Evolutionary conservation across 164 flowering plant species (phyloP), one percentile per base, ranked within the genome.

Genomic region (Brasenia schreberi): DNA sequence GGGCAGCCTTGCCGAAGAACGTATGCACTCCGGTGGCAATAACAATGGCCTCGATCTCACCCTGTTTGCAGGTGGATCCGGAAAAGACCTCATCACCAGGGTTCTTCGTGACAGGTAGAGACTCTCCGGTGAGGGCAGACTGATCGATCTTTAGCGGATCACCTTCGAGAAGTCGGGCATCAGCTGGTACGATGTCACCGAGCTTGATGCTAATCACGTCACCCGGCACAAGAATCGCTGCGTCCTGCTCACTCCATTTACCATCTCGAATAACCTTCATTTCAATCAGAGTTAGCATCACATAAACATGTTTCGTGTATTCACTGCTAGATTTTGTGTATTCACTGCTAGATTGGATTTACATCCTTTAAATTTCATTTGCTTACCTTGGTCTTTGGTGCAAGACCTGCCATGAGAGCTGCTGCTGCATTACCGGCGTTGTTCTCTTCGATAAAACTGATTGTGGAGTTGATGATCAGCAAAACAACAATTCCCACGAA

Each of bases 1-100:
- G 93, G 49, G 97, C 97, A 18, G 97, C 97, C 80, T 88, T 91
- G 58, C 96, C 97, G 64, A 91, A 88, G 82, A 90, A 88, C 76
- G 96, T 87, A 72, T 83, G 88, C 72, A 91, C 91, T 42, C 97
- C 97, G 43, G 97, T 91, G 70, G 95, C 95, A 56, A 88, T 88
- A 33, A 90, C 92, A 59, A 90, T 75, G 7, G 95, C 97, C 76
- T 90, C 95, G 45, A 90, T 83, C 72, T 91, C 97, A 69, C 97
- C 97, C 74, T 91, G 97, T 74, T 91, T 91, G 78, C 96, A 88
- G 19, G 96, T 91, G 43, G 97, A 91, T 33, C 97, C 97, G 4
- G 95, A 90, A 82, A 82, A 88, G 11, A 90, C 84, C 64, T 65
- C 86, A 16, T 83, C 81, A 0, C 91, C 92, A 0, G 92, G 91